These are phyloP conservation scores for Thermochaetoides dissita DNA, from an alignment of 2,329 filamentous ascomycete species.

Conservation along the genomic window DNA sequence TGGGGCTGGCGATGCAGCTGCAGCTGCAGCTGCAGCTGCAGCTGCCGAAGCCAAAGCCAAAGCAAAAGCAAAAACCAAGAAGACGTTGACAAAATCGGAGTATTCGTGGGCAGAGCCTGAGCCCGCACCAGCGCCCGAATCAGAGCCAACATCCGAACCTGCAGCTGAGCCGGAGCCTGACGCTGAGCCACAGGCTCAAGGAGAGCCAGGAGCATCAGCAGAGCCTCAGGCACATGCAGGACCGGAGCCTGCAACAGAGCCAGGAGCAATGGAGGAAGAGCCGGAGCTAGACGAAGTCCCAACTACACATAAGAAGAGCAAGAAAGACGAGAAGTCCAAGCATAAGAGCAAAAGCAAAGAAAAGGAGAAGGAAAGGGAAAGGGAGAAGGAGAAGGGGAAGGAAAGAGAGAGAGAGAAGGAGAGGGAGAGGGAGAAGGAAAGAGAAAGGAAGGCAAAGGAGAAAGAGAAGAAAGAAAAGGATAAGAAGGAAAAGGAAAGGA, in stretches of 20 bases:
- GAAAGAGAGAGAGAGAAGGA: conserved; percentile 14
- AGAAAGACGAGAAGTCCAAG: conserved; percentile 24
- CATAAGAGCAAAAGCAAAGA: conserved; percentile 11
- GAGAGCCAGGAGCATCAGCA: conserved; percentile 9
- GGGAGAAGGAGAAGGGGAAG: conserved; percentile 17
- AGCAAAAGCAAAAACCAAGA: too few relatives aligned
- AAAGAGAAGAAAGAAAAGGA: conserved; percentile 7
- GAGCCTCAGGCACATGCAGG: conserved; percentile 15
- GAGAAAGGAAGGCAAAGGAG: background rate
- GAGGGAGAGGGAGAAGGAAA: background rate
- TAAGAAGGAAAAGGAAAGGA: conserved; percentile 18
- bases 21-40: conserved; percentile 12
- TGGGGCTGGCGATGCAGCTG: conserved; percentile 16
- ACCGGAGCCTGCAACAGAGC: conserved; percentile 10
- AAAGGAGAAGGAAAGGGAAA: conserved; percentile 12
- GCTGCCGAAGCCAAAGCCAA: too few relatives aligned
- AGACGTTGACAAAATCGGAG: too few relatives aligned
- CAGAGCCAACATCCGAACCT: too few relatives aligned
- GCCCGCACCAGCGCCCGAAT: too few relatives aligned
- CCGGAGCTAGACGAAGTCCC: conserved; percentile 6
- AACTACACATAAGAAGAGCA: conserved; percentile 24
- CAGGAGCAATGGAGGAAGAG: conserved; percentile 6
- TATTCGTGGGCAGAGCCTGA: too few relatives aligned
- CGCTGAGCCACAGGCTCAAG: too few relatives aligned
- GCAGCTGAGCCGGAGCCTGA: too few relatives aligned